Percentiles rank a stretch among this genome's conserved stretches.
Evolutionary conservation across 345 rosid genomes (phyloP).

Genomic region (Reutealis trisperma): DNA sequence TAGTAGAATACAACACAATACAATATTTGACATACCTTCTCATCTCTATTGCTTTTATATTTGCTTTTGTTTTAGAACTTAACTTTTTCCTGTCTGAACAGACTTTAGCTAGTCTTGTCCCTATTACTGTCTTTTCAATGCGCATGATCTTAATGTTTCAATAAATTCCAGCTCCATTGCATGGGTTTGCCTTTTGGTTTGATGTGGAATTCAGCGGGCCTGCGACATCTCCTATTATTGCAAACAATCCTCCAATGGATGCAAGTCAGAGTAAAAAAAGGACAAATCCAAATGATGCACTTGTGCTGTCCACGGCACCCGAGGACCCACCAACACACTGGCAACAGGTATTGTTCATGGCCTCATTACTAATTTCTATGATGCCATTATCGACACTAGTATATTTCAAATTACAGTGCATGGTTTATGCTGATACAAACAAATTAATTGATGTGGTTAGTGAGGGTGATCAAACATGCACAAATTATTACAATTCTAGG

Average conservation of each 20-base stretch:
- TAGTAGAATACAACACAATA: neutral
- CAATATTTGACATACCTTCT: neutral
- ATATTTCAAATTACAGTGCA: neutral
- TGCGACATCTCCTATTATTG: conserved; percentile 41
- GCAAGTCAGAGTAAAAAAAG: conserved; percentile 65
- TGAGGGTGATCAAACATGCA: neutral
- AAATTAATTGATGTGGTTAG: neutral
- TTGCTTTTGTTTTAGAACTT: neutral
- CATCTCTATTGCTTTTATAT: neutral
- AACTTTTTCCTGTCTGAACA: neutral
- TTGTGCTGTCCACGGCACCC: conserved; percentile 86
- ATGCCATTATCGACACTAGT: neutral
- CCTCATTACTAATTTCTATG: neutral
- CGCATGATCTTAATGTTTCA: conserved; percentile 14
- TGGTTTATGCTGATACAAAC: neutral
- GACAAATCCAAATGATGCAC: conserved; percentile 60
- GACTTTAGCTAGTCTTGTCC: conserved; percentile 1
- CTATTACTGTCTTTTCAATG: neutral
- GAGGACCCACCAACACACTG: conserved; percentile 96
- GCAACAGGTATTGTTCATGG: conserved; percentile 68
- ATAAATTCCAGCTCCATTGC: conserved; percentile 77
- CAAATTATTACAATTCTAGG: neutral
- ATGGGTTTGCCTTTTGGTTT: conserved; percentile 99
- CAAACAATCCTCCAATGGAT: conserved; percentile 43
- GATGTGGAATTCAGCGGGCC: conserved; percentile 81